Conservation (phyloP, 768 basidiomycete genomes). For the Lactarius hengduanensis region DNA sequence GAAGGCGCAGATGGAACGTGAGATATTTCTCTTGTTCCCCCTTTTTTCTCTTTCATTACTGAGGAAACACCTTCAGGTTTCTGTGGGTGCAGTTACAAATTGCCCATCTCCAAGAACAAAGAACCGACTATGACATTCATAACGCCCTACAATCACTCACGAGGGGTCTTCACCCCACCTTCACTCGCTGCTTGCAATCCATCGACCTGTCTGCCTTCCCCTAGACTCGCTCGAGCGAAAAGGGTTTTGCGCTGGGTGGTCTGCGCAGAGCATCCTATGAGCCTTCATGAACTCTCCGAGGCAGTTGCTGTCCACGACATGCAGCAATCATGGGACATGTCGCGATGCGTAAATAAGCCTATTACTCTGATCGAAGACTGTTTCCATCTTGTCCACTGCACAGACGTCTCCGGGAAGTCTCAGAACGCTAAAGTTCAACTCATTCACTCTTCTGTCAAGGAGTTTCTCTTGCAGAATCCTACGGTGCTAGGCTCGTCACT, state of each 20-base stretch:
- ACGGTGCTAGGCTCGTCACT: neutral
- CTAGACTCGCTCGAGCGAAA: conserved; percentile 4
- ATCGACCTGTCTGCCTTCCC: conserved; percentile 7
- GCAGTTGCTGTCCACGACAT: conserved; percentile 12
- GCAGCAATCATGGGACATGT: conserved; percentile 8
- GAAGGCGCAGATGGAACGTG: conserved; percentile 18
- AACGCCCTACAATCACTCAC: conserved; percentile 2
- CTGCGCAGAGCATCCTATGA: neutral
- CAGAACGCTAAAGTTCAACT: conserved; percentile 3
- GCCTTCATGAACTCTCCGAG: conserved; percentile 8
- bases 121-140: conserved; percentile 15
- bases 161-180: conserved; percentile 7
- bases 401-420: conserved; percentile 1
- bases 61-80: neutral
- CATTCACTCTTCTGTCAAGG: conserved; percentile 15
- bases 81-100: conserved; percentile 14
- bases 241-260: conserved; percentile 14
- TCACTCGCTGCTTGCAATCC: neutral
- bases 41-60: neutral
- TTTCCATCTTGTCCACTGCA: conserved; percentile 8
- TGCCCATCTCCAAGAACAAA: conserved; percentile 13
- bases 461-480: conserved; percentile 8
- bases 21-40: neutral
- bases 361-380: conserved; percentile 16
- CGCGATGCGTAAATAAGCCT: conserved; percentile 8